A percentile compares a stretch with the other conserved stretches of the same genome.
phyloP scores from a whole-genome alignment of 805 yeast species.

The Wickerhamiella australiensis region DNA sequence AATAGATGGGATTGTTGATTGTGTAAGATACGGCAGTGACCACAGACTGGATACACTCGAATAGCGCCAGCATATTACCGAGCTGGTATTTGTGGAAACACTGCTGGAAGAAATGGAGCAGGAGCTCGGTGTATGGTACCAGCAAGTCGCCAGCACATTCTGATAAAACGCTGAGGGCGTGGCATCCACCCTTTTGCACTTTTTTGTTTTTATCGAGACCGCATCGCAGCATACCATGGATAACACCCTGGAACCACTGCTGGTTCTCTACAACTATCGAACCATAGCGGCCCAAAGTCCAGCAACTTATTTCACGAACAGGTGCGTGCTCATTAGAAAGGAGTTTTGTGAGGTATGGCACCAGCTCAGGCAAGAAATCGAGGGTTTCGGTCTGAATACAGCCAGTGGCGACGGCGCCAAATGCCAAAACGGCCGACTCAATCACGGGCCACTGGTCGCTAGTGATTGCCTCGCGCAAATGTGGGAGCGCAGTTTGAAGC shows the following conservation, averaged over 20 bases:
- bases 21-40: slow-evolving; percentile 61
- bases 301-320: slow-evolving; percentile 86
- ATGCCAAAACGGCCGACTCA: slow-evolving; percentile 85
- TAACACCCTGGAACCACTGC: slow-evolving; percentile 59
- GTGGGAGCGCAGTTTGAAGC: slow-evolving; percentile 56
- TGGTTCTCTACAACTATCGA: slow-evolving; percentile 62
- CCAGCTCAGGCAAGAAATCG: slow-evolving; percentile 62
- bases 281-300: slow-evolving; percentile 85
- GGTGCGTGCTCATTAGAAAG: slow-evolving; percentile 64
- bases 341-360: slow-evolving; percentile 76
- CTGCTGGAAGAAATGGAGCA: slow-evolving; percentile 54
- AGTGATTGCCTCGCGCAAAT: slow-evolving; percentile 55
- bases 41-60: slow-evolving; percentile 84
- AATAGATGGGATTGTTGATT: slow-evolving; percentile 42
- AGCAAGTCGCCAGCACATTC: slow-evolving; percentile 61
- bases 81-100: slow-evolving; percentile 74
- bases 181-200: slow-evolving; percentile 92
- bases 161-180: slow-evolving; percentile 71
- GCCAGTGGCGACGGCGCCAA: slow-evolving; percentile 91
- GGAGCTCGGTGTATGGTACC: slow-evolving; percentile 49
- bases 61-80: slow-evolving; percentile 66
- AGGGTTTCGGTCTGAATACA: slow-evolving; percentile 54
- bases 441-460: slow-evolving; percentile 75
- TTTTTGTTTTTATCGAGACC: slow-evolving; percentile 74
- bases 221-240: slow-evolving; percentile 62